Base-by-base conservation (phyloP, 345 rosid species). In the Hibiscus mutabilis region DNA sequence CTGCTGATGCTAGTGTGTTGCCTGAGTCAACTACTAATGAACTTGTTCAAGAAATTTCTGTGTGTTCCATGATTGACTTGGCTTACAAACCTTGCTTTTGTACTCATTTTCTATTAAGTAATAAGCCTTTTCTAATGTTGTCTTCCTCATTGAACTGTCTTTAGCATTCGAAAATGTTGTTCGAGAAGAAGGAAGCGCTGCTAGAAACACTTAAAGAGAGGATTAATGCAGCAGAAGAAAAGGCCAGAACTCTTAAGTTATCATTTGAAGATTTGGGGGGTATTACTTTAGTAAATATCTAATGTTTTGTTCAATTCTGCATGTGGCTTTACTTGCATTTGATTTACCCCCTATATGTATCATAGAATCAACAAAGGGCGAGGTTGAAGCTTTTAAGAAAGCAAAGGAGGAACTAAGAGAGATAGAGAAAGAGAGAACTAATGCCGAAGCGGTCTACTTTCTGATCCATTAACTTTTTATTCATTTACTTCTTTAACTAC, bases 41-140 rank as follows among this genome's bases (percentile, higher is more conserved):
- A 83, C 91, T 88, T 78, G 79, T 67, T 68, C 85, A 82, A 84
- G 99, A 95, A 81, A 87, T 92, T 78, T 82, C 86, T 57, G 97
- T 95, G 75, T 73, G 96, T 79, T 76, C 67, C 76, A 46, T 60
- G 73, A 70, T 7, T 24, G 53, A 72, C 33, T n/a, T 73, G 52
- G 22, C 14, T 66, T 63, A 37, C 29, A 66, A 46, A 27, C 22
- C 52, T 8, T 66, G 13, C 31, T 64, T 64, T 66, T 66, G 9
- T 44, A 65, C 5, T 66, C 46, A 14, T 6, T 21, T 66, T 65
- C 31, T 14, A 22, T 46, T 14, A 13, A 46, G 10, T 14, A 24
- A 22, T 42, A 21, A 62, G 22, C 53, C 53, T 64, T 16, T 52
- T 42, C 65, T 40, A 59, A 64, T 71, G 55, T 69, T 60, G 2